Base-by-base conservation (phyloP, 2,329 filamentous ascomycete genomes). In the Scytalidium lignicola region DNA sequence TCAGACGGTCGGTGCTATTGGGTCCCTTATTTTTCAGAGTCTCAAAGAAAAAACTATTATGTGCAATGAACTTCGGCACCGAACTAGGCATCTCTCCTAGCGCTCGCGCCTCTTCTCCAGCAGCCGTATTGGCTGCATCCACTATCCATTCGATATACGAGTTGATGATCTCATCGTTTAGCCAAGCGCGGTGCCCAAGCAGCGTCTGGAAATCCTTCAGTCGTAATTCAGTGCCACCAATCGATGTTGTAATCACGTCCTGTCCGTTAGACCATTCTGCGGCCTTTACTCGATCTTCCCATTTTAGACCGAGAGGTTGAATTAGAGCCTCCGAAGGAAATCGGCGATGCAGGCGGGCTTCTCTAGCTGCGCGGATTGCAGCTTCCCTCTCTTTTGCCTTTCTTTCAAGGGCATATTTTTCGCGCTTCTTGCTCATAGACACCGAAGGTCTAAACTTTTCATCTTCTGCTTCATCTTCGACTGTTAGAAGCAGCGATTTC, bases 101-200 rank as follows among this genome's bases (percentile, higher is more conserved):
- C 8, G 37, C 46, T 21, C 51, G 44, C 29, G 49, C 51, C 19
- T 62, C 58, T 1, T 26, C 70, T 47, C 74, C 74, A 21, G 81
- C 81, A 22, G 74, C 75, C 26, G 74, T 68, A 61, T 86, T 85
- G 58, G 83, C 68, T 44, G 74, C 75, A 15, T 74, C 70, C 43
- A 83, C 80, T 13, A 90, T 68, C 60, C 80, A 78, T 22, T 75
- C 67, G 21, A 90, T 72, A 43, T 80, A 79, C 13, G 79, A 79
- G 57, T 89, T 88, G 57, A 92, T 79, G 45, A 86, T 79, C 57
- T 88, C 83, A 63, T 91, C 88, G 55, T 91, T 90, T 6, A 92
- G 74, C 87, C 87, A 92, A 22, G 72, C 73, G 0, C 67, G 72
- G 8, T 70, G 64, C 17, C 71, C 70, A 15, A 85, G 72, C 7